Percentiles rank a stretch among this genome's conserved stretches.
These are phyloP conservation scores for Boehmeria nivea DNA, from an alignment of 306 rosid genomes.

Conservation along the genomic window DNA sequence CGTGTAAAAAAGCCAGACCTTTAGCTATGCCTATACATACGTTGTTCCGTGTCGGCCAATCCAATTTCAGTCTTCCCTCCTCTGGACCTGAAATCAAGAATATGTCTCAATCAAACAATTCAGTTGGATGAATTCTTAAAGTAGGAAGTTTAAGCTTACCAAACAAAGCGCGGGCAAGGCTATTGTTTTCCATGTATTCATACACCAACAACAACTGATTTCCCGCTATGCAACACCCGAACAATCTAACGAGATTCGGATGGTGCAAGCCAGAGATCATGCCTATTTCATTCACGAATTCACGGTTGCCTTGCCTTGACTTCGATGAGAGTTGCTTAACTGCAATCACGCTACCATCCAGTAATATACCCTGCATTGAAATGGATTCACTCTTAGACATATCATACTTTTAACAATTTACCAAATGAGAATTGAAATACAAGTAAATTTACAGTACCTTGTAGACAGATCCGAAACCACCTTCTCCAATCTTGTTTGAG, in stretches of 20 bases:
- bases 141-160: constrained; percentile 16
- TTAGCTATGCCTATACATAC: constrained; percentile 30
- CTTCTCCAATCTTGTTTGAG: constrained; percentile 42
- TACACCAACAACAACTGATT: constrained; percentile 33
- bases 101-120: too few species aligned
- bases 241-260: constrained; percentile 37
- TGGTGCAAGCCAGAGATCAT: constrained; percentile 41
- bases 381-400: background rate
- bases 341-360: constrained; percentile 23
- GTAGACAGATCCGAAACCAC: constrained; percentile 48
- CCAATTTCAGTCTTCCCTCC: constrained; percentile 15
- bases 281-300: constrained; percentile 38
- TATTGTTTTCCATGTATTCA: constrained; percentile 33
- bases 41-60: constrained; percentile 30
- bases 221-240: constrained; percentile 38
- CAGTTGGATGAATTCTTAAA: background rate
- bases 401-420: background rate
- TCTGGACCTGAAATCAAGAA: constrained; percentile 9
- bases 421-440: background rate
- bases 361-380: constrained; percentile 26
- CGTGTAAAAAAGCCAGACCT: constrained; percentile 33
- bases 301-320: constrained; percentile 40
- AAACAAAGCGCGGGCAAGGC: constrained; percentile 28
- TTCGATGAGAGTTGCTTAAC: constrained; percentile 29
- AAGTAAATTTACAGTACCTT: constrained; percentile 17